Evolutionary conservation across 2,329 filamentous ascomycete genomes (phyloP), one percentile per base, ranked within the genome.

Genomic region (Diaporthe amygdali): DNA sequence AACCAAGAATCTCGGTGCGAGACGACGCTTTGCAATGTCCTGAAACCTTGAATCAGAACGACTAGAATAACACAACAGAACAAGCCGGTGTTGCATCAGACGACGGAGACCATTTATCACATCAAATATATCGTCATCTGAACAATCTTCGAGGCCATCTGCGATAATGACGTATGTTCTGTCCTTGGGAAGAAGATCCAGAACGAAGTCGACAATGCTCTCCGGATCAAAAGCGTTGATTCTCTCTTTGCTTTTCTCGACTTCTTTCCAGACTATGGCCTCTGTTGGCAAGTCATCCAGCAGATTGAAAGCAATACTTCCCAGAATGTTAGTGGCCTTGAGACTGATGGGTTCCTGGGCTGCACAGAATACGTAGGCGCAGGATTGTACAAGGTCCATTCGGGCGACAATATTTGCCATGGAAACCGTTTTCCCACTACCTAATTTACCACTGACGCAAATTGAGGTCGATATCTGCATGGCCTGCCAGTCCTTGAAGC

Each of bases 401-500:
- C 44, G 41, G 0, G 64, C 30, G 7, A 68, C 66, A 5, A 71
- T 41, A 7, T 69, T 71, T 39, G 69, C 69, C 69, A 71, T 64
- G 2, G 54, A 67, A 1, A 71, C 66, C 2, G 69, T 71, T 39
- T 71, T 71, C 0, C 69, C 69, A 39, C 69, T 69, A 10, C 69
- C 69, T 17, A 71, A 32, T 32, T 54, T 68, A 6, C 69, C 69
- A 20, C 34, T 32, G 32, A 71, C 6, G 14, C 15, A 51, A 6
- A 51, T 30, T 10, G 52, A 47, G 2, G 69, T 55, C 1, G 69
- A 61, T 12, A 2, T 39, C 25, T 20, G 37, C 17, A 32, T 34
- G 22, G 17, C 22, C 6, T 30, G 41, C 71, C 71, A 72, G 22
- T 27, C 14, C 12, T 59, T 15, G 55, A 68, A 73, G 9, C 20